Conservation (phyloP, 1,284 basidiomycete species). For the Afroboletus lepidellus region DNA sequence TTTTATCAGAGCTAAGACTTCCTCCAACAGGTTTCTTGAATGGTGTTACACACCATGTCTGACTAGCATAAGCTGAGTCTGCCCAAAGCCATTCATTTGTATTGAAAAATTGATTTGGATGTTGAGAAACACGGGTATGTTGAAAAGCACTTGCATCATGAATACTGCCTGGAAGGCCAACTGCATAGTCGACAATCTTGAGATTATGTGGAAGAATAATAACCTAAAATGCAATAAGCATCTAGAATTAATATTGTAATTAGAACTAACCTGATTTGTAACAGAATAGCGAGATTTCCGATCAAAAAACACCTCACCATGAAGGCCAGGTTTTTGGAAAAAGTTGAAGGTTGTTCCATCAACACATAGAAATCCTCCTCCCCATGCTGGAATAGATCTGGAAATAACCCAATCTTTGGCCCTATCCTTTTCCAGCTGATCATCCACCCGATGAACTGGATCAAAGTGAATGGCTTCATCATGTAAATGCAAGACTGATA, state of each 20-base stretch:
- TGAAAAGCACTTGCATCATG: conserved; percentile 14
- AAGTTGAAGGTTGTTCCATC: conserved; percentile 17
- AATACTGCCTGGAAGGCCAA: conserved; percentile 21
- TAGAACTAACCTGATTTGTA: conserved; percentile 9
- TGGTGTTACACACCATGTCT: neutral
- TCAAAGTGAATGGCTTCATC: conserved; percentile 9
- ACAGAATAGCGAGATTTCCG: conserved; percentile 15
- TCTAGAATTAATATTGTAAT: neutral
- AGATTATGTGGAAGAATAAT: conserved; percentile 19
- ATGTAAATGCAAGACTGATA: conserved; percentile 9
- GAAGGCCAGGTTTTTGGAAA: conserved; percentile 17
- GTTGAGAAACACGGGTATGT: neutral
- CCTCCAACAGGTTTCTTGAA: neutral
- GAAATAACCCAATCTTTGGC: neutral
- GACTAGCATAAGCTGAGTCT: neutral
- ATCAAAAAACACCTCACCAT: conserved; percentile 17
- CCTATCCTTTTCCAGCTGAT: neutral
- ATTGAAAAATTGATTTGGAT: neutral
- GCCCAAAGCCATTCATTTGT: neutral
- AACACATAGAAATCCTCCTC: conserved; percentile 7
- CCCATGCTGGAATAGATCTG: neutral
- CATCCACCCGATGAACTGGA: neutral
- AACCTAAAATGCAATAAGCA: conserved; percentile 6
- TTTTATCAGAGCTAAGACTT: neutral
- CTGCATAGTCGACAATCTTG: conserved; percentile 21